Conservation (phyloP, 176 grass and related monocot genomes). For the Zizania latifolia region DNA sequence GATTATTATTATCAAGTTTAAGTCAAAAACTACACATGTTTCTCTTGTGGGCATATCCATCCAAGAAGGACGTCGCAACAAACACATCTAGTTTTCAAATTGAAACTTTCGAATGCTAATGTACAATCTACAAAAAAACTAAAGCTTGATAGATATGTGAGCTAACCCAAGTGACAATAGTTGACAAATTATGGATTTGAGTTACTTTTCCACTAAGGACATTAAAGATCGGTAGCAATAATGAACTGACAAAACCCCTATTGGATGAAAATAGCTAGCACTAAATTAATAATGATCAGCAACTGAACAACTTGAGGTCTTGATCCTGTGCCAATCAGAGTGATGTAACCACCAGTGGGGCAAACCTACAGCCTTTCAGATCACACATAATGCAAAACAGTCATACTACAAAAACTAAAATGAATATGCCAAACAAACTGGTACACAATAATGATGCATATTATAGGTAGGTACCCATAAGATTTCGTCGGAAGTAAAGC, state of each 20-base stretch:
- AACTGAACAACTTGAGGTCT: too few relatives aligned
- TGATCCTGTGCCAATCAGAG: conserved; percentile 12
- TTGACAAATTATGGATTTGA: background rate
- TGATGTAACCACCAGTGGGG: background rate
- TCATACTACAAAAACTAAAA: conserved; percentile 7
- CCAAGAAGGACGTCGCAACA: too few relatives aligned
- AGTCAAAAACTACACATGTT: background rate
- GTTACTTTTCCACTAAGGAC: too few relatives aligned
- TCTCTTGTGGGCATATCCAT: background rate
- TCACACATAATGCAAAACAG: conserved; percentile 1
- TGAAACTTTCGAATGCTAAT: background rate
- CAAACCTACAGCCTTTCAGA: conserved; percentile 4
- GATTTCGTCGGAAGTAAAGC: conserved; percentile 24
- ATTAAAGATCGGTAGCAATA: too few relatives aligned
- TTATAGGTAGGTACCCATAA: background rate
- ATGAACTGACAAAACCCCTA: conserved; percentile 2
- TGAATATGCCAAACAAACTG: background rate
- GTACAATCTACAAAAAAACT: background rate
- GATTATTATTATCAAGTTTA: too few relatives aligned
- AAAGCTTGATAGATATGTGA: background rate
- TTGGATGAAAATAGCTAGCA: background rate
- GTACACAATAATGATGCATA: background rate
- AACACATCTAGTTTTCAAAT: background rate
- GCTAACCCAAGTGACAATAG: conserved; percentile 1
- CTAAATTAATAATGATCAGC: conserved; percentile 5